Percentiles rank a stretch among this genome's conserved stretches.
Evolutionary conservation across 78 protist genomes (phyloP).

Genomic region (Protostelium mycophagum): DNA sequence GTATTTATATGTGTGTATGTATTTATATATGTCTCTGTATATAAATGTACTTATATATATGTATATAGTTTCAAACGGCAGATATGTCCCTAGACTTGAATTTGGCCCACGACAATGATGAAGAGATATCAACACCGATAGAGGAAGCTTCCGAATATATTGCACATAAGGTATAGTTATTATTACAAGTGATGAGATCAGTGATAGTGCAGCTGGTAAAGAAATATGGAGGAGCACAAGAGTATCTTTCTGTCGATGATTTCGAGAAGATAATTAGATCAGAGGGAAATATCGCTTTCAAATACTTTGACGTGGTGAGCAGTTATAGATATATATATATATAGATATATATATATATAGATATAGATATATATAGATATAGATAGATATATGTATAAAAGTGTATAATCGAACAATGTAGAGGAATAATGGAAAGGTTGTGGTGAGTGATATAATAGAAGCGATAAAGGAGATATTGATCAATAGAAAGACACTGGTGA

Average conservation of each 20-base stretch:
- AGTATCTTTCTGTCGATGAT: not conserved
- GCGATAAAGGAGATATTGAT: not conserved
- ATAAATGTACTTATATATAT: too few species aligned
- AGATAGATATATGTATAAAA: not conserved
- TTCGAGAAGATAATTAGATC: not conserved
- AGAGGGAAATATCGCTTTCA: not conserved
- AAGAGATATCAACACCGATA: not conserved
- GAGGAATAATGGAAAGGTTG: not conserved
- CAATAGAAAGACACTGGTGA: not conserved
- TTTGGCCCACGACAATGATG: not conserved
- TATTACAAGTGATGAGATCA: not conserved
- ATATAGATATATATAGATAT: too few species aligned
- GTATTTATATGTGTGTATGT: too few species aligned
- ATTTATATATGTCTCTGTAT: too few species aligned
- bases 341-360: too few species aligned
- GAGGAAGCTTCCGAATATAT: not conserved
- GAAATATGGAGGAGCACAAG: not conserved
- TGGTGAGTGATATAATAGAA: not conserved
- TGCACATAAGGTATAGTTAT: not conserved
- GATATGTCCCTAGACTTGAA: not conserved
- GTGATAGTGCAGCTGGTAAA: not conserved
- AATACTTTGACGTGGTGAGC: not conserved
- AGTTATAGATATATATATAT: too few species aligned
- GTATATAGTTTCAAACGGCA: not conserved
- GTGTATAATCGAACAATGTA: not conserved